phyloP scores from a whole-genome alignment of 495 filamentous ascomycete genomes.

The Diplogelasinospora grovesii region DNA sequence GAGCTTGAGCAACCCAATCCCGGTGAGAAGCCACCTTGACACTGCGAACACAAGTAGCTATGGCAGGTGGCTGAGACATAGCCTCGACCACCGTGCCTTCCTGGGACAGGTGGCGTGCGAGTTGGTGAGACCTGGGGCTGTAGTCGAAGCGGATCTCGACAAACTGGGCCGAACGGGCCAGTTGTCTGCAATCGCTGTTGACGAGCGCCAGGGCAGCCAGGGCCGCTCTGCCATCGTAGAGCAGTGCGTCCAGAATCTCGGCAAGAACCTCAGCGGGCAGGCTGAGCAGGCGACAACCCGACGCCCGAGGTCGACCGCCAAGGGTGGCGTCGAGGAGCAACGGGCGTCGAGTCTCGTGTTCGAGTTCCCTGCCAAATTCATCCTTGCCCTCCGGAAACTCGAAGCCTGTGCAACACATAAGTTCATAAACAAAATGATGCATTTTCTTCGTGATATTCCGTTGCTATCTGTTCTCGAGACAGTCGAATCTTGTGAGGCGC shows the following conservation, averaged over 20 bases:
- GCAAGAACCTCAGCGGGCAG: not conserved
- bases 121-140: not conserved
- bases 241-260: not conserved
- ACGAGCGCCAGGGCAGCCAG: not conserved
- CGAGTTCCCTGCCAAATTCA: too few relatives aligned
- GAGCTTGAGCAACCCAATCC: too few relatives aligned
- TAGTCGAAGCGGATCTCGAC: not conserved
- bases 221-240: not conserved
- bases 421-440: too few relatives aligned
- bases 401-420: too few relatives aligned
- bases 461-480: too few relatives aligned
- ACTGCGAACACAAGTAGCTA: not conserved
- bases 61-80: not conserved
- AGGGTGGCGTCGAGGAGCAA: too few relatives aligned
- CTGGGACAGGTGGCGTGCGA: not conserved
- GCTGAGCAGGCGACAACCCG: not conserved
- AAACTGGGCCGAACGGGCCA: not conserved
- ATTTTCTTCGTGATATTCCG: too few relatives aligned
- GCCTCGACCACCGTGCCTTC: not conserved
- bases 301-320: too few relatives aligned
- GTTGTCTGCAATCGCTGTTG: conserved; percentile 1
- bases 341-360: too few relatives aligned
- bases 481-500: too few relatives aligned
- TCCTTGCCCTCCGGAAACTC: too few relatives aligned
- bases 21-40: not conserved